Base-by-base conservation (phyloP, 345 rosid species). In the Aegle marmelos region DNA sequence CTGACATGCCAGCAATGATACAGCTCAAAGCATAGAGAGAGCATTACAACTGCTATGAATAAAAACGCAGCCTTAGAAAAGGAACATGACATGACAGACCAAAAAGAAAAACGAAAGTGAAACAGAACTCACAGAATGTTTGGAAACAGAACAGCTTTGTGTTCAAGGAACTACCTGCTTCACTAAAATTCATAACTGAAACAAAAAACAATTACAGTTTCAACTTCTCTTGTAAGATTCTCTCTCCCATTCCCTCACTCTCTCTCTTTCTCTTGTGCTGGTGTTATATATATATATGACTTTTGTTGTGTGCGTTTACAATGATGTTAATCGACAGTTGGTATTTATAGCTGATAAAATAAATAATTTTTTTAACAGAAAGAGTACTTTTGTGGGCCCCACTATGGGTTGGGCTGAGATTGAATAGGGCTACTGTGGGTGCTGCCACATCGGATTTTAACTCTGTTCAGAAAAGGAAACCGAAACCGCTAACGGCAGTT, bases 401-500 rank as follows among this genome's bases (percentile, higher is more conserved):
- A 48, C 56, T 19, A 5, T 24, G 36, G 67, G 16, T 1, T 3
- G 3, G 31, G 13, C 9, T 24, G 30, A 7, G 30, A 70, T 1
- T 39, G 21, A 2, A 45, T 8, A 13, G 19, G 57, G 9, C 6
- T 27, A 9, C 5, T 6, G 68, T 39, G 28, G n/a, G 45, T 25
- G 37, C 14, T 30, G 68, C 69, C 60, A 68, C 36, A n/a, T 63
- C 41, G 27, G 77, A 62, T 61, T 45, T 7, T 6, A 8, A 27
- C 57, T 16, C 8, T 6, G 27, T 5, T 34, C 28, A 0, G 31
- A 13, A 39, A 13, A 24, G 50, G 24, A 41, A 58, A 72, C 66
- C 68, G 77, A 58, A 72, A 72, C 75, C 31, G 75, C 75, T 60
- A 36, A 74, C 69, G n/a, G 77, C 69, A 11, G 77, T 62, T 73